Evolutionary conservation across 331 rosid genomes (phyloP).

Genomic region (Arachis monticola): DNA sequence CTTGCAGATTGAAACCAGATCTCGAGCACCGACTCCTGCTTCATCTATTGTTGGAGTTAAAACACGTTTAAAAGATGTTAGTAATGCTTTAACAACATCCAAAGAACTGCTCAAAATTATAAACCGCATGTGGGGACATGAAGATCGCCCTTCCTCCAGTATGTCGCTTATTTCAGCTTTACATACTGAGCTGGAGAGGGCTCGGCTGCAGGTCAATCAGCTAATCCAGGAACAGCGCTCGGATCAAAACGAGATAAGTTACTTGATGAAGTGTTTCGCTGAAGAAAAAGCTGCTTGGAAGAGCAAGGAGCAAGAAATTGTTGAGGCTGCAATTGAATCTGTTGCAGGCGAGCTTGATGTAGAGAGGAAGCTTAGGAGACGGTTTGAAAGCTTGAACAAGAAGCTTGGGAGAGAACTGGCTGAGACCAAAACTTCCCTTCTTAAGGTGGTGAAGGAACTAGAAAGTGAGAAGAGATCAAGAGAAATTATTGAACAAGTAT

Average conservation of each 20-base stretch:
- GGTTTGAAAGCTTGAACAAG: conserved; percentile 91
- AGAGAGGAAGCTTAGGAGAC: conserved; percentile 86
- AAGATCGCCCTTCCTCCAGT: conserved; percentile 86
- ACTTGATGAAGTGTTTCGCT: conserved; percentile 87
- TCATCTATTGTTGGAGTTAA: conserved; percentile 67
- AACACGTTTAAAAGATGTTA: conserved; percentile 83
- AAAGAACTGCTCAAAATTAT: conserved; percentile 94
- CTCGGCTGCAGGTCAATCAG: conserved; percentile 90
- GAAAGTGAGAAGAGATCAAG: conserved; percentile 95
- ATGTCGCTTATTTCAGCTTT: conserved; percentile 90
- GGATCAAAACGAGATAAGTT: conserved; percentile 78
- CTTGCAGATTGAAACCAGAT: conserved; percentile 78
- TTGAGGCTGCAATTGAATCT: conserved; percentile 97
- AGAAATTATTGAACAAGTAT: conserved; percentile 86
- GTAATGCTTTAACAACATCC: conserved; percentile 87
- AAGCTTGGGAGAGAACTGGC: conserved; percentile 91
- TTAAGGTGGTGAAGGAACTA: conserved; percentile 82
- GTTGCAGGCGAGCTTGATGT: conserved; percentile 94
- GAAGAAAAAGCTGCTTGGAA: conserved; percentile 97
- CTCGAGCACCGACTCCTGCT: conserved; percentile 76
- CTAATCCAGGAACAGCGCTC: conserved; percentile 89
- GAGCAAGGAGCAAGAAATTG: conserved; percentile 76
- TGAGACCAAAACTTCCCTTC: conserved; percentile 86
- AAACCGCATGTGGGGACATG: conserved; percentile 93
- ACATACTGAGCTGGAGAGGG: conserved; percentile 95